Evolutionary conservation across 345 rosid species (phyloP).

Genomic region (Lenwebbia sp.): DNA sequence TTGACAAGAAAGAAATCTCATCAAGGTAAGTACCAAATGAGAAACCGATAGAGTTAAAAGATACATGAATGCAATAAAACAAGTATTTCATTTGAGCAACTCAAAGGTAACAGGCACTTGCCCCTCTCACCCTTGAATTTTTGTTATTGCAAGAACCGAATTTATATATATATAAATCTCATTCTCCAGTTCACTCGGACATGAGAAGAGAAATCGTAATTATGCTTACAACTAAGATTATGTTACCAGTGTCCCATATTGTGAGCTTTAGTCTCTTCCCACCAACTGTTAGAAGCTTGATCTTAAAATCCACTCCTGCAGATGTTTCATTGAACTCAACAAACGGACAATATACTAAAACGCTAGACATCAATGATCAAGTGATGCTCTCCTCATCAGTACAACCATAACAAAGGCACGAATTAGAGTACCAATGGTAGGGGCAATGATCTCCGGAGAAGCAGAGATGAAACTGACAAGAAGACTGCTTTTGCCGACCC

Average conservation of each 20-base stretch:
- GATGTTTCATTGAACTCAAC: background rate
- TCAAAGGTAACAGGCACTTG: background rate
- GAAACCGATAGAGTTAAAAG: background rate
- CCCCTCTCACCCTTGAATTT: background rate
- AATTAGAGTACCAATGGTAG: constrained; percentile 40
- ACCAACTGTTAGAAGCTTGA: constrained; percentile 1
- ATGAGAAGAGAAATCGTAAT: background rate
- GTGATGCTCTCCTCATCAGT: background rate
- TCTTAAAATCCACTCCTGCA: constrained; percentile 2
- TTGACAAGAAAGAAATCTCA: background rate
- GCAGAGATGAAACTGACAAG: constrained; percentile 59
- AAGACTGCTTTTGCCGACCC: constrained; percentile 65
- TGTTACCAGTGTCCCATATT: constrained; percentile 7
- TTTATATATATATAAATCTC: no score
- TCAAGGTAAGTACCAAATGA: background rate
- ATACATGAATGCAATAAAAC: background rate
- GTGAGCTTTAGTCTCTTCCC: constrained; percentile 2
- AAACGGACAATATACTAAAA: background rate
- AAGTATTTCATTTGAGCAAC: background rate
- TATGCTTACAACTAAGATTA: background rate
- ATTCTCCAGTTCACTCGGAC: background rate
- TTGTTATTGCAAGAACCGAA: background rate
- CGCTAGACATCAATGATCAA: background rate
- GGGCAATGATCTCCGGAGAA: constrained; percentile 50
- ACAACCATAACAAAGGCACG: background rate